Conservation (phyloP, 441 rosid species). For the Pelargonium fulgidum region DNA sequence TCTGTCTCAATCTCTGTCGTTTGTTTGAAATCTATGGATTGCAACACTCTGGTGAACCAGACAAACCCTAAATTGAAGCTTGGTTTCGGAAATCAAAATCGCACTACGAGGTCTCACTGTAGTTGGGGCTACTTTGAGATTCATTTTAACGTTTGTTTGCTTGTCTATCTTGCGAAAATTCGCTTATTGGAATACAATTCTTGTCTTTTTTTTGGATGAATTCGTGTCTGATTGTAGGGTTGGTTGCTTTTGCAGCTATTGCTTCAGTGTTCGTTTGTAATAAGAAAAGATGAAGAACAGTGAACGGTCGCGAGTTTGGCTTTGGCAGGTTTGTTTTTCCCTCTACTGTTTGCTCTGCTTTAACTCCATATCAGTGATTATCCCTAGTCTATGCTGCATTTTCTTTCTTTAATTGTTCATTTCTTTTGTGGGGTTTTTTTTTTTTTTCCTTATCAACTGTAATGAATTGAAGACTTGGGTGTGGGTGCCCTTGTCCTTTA, state of each 20-base stretch:
- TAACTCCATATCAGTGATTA: background rate
- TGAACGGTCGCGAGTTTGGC: constrained; percentile 74
- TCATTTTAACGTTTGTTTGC: too few relatives aligned
- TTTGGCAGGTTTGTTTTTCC: constrained; percentile 58
- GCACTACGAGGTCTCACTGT: too few relatives aligned
- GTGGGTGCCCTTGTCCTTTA: background rate
- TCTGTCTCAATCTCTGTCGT: background rate
- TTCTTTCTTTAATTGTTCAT: background rate
- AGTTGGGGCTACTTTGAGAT: too few relatives aligned
- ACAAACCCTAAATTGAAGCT: too few relatives aligned
- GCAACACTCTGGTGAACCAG: too few relatives aligned
- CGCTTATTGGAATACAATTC: too few relatives aligned
- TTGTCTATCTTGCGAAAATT: too few relatives aligned
- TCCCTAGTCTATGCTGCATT: background rate
- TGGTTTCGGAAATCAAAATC: too few relatives aligned
- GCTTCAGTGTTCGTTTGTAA: background rate
- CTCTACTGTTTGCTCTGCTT: background rate
- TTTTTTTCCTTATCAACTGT: background rate
- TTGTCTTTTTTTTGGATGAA: too few relatives aligned
- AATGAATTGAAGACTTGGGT: background rate
- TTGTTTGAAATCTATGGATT: background rate
- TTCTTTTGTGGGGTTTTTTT: background rate
- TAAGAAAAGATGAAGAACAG: constrained; percentile 53
- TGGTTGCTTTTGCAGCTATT: background rate
- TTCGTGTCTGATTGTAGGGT: background rate